A percentile compares a stretch with the other conserved stretches of the same genome.
Conservation (phyloP, 2,329 filamentous ascomycete species). For the Colletotrichum truncatum region DNA sequence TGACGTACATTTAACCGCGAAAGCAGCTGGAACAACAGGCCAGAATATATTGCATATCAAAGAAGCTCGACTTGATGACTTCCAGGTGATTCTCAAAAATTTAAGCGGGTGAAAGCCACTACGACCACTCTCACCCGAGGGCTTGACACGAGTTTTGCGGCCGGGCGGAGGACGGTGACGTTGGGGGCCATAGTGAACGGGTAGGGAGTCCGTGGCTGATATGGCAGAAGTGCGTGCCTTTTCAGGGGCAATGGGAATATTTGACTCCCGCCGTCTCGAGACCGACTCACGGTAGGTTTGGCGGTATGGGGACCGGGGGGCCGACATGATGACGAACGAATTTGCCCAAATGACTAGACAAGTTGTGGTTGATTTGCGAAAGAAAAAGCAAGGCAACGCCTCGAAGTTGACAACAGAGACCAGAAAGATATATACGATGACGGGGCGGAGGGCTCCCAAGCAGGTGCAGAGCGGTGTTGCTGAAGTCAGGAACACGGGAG, state of each 20-base stretch:
- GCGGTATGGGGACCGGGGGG: constrained; percentile 24
- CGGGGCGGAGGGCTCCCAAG: background rate
- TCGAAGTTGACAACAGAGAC: background rate
- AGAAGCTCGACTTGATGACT: constrained; percentile 70
- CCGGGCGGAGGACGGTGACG: constrained; percentile 7
- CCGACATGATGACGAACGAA: constrained; percentile 18
- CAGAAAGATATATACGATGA: background rate
- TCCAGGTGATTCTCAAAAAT: constrained; percentile 71
- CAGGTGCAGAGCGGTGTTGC: background rate
- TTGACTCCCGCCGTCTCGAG: constrained; percentile 17
- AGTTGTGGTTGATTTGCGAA: background rate
- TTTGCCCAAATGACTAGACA: background rate
- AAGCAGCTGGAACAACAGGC: constrained; percentile 78
- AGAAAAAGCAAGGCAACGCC: background rate
- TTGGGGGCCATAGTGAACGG: constrained; percentile 13
- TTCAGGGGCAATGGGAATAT: constrained; percentile 5
- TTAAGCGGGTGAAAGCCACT: constrained; percentile 70
- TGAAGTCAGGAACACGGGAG: background rate
- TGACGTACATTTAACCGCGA: constrained; percentile 62
- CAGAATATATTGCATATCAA: constrained; percentile 76
- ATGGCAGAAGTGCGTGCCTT: constrained; percentile 13
- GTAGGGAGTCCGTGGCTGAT: background rate
- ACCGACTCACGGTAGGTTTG: constrained; percentile 22
- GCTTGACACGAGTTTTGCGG: constrained; percentile 59
- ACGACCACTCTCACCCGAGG: constrained; percentile 62